A percentile compares a stretch with the other conserved stretches of the same genome.
phyloP scores from a whole-genome alignment of 108 stramenopile species.

The Aurantiochytrium sp. region DNA sequence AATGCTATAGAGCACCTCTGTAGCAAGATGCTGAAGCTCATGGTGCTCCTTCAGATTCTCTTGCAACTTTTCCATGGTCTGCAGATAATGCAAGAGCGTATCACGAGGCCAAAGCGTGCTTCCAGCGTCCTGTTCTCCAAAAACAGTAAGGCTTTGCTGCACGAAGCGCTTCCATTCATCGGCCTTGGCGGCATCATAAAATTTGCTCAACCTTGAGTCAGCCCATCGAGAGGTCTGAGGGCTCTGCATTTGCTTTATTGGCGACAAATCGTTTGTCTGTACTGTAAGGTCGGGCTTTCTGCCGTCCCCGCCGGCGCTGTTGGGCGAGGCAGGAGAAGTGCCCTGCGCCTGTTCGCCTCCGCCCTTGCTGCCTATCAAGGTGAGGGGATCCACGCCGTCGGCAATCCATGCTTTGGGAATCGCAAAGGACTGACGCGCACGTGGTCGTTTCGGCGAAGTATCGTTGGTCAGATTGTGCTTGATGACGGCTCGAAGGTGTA shows the following conservation, averaged over 20 bases:
- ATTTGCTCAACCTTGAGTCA: background rate
- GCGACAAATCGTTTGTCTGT: background rate
- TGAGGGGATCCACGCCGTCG: background rate
- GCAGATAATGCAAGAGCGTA: background rate
- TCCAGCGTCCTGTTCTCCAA: background rate
- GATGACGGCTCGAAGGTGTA: background rate
- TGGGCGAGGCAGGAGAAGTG: background rate
- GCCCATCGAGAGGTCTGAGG: background rate
- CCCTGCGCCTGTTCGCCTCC: background rate
- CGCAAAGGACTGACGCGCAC: background rate
- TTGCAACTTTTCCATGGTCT: background rate
- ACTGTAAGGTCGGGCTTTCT: background rate
- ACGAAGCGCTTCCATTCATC: background rate
- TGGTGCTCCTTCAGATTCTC: conserved; percentile 9
- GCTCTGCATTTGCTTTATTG: too few relatives aligned
- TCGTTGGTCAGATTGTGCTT: background rate
- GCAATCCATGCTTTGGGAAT: background rate
- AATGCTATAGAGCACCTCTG: background rate
- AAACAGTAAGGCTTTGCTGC: background rate
- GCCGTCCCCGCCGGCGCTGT: background rate
- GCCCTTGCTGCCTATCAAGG: background rate
- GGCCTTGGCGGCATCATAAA: background rate
- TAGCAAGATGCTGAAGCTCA: conserved; percentile 11
- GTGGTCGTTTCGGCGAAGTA: background rate
- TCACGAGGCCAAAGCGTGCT: background rate